Base-by-base conservation (phyloP, 1,284 basidiomycete genomes). In the Rhodotorula sp. region DNA sequence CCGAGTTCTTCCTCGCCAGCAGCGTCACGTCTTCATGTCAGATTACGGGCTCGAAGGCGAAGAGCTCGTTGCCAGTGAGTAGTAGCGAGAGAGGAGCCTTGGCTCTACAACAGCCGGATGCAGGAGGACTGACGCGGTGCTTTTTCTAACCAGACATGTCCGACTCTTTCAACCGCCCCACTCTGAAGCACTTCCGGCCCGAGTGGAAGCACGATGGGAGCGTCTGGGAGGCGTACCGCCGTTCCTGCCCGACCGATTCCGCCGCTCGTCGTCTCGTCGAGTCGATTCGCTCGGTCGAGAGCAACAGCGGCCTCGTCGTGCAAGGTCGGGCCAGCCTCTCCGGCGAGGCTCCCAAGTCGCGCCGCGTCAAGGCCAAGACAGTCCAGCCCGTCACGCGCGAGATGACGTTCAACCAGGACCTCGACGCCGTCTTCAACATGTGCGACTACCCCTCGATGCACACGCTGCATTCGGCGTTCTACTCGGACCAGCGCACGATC, bases 401-500 rank as follows among this genome's bases (percentile, higher is more conserved):
- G 81, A 10, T 80, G 54, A 77, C 79, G 3, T 80, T 80, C 70
- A 73, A 68, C 31, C 61, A 62, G 26, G 72, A 76, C 52, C 87
- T 89, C 3, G 88, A 90, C 62, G 85, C 87, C 69, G 83, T 85
- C 26, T 86, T 87, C 74, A 88, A 94, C 78, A 94, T 91, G 78
- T 97, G 94, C 82, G 80, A 84, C 43, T 85, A 88, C 58, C 93
- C 94, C 0, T 90, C 91, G 83, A 88, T 90, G 46, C 92, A 90
- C 78, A 89, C 90, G 79, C 86, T 86, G 58, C 93, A 97, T 80
- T 93, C 93, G 14, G 93, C 93, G 80, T 97, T 96, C 82, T 97
- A 96, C 86, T 92, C 91, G 26, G 94, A 97, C 81, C 96, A 92
- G 90, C 85, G 94, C 26, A 91, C 90, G 0, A 89, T 95, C 69